Base-by-base conservation (phyloP, 352 stramenopile genomes). In the Phytopythium oedochilum region DNA sequence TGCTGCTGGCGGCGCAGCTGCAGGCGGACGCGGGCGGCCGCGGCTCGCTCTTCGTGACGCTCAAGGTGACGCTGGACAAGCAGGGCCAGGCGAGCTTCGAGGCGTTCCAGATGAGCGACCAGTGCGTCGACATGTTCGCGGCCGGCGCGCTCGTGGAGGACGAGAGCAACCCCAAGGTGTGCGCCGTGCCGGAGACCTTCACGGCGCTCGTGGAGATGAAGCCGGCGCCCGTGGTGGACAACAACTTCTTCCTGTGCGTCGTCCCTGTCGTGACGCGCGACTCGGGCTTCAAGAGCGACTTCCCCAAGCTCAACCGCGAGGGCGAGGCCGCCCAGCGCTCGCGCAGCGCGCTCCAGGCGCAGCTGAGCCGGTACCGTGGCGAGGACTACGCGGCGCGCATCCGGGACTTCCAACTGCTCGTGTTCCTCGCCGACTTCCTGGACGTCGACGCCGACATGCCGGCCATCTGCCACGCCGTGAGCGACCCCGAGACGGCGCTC, bases 81-180 rank as follows among this genome's bases (percentile, higher is more conserved):
- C 79, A 98, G 61, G 96, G 94, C 1, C 90, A 97, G 63, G 94
- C 96, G 18, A 88, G 89, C 22, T 97, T 99, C 25, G 95, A 99
- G 53, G 96, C 94, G 15, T 99, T 98, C 73, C 96, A 99, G 78
- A 80, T 99, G 38, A 97, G 83, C 59, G 84, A 98, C 66, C 94
- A 98, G 68, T 98, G 95, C 68, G 97, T 99, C 73, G 96, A 98
- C 56, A 99, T 99, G 97, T 98, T 97, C 36, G 95, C 93, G 22
- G 92, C 97, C 58, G 95, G 97, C 53, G 96, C 93, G 35, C 58
- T 98, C 32, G 64, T 96, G 42, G 79, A 97, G 50, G 85, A 94
- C 61, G 78, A 91, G 7, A 71, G 71, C 23, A 86, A 99, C 72
- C 89, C 91, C 6, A 96, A 93, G 73, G 78, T 79, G 52, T 98